phyloP scores from a whole-genome alignment of 1,284 basidiomycete species.

The Ganoderma lingzhi region DNA sequence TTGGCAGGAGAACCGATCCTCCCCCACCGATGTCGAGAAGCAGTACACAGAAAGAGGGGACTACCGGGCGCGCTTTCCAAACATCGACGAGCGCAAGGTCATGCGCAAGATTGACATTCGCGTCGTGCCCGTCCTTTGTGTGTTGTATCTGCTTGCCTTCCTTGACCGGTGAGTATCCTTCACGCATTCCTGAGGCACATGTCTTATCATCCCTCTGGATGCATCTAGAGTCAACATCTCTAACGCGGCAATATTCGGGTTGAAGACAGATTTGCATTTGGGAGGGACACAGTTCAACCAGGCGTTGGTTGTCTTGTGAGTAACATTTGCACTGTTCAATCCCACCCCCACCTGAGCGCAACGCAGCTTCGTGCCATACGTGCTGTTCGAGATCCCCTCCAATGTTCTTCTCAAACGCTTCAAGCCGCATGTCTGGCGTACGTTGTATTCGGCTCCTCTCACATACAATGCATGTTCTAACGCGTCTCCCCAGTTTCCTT shows the following conservation, averaged over 20 bases:
- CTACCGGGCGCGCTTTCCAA: constrained; percentile 33
- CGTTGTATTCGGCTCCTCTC: constrained; percentile 15
- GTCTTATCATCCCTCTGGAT: neutral
- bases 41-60: constrained; percentile 33
- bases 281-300: constrained; percentile 41
- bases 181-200: no score
- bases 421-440: constrained; percentile 43
- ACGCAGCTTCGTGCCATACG: constrained; percentile 42
- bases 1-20: constrained; percentile 16
- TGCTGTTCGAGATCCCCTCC: constrained; percentile 45
- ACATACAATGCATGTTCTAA: neutral
- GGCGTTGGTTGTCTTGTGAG: constrained; percentile 44
- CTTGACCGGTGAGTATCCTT: constrained; percentile 40
- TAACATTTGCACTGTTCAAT: neutral
- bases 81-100: constrained; percentile 39
- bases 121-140: constrained; percentile 41
- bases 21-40: constrained; percentile 31
- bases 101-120: constrained; percentile 42
- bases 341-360: neutral
- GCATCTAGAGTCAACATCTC: constrained; percentile 41
- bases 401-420: constrained; percentile 43
- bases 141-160: constrained; percentile 43
- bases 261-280: constrained; percentile 41
- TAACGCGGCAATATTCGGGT: constrained; percentile 41
- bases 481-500: constrained; percentile 34